phyloP scores from a whole-genome alignment of 768 basidiomycete species.

The Boletus insuetus region DNA sequence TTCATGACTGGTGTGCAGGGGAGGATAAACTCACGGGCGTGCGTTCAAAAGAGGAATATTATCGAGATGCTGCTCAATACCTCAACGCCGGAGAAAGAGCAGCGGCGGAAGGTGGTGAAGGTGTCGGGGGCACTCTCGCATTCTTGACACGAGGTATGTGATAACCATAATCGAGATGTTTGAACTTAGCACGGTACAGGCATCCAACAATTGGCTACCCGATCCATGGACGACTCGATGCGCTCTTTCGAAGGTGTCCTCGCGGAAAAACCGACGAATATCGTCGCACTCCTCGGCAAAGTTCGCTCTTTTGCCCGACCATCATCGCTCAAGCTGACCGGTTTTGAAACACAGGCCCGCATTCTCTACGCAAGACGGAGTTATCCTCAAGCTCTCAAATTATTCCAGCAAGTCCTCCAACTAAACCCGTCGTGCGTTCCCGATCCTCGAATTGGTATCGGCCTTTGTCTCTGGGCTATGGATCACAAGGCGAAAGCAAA shows the following conservation, averaged over 20 bases:
- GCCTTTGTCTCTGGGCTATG: constrained; percentile 89
- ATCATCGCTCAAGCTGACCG: background rate
- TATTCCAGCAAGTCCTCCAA: constrained; percentile 82
- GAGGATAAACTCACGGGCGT: constrained; percentile 61
- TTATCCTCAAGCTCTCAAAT: constrained; percentile 73
- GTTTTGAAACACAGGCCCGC: constrained; percentile 53
- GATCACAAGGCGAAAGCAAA: constrained; percentile 80
- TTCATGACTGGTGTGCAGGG: constrained; percentile 36
- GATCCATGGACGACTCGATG: constrained; percentile 79
- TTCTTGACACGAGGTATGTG: constrained; percentile 65
- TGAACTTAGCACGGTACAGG: constrained; percentile 41
- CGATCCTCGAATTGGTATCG: constrained; percentile 94
- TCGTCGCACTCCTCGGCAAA: constrained; percentile 87
- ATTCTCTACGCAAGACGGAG: constrained; percentile 79
- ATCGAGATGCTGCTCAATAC: constrained; percentile 64
- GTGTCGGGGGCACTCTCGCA: constrained; percentile 51
- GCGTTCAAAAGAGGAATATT: constrained; percentile 64
- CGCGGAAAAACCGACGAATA: constrained; percentile 74
- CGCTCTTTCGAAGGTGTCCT: constrained; percentile 81
- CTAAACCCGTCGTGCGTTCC: constrained; percentile 78
- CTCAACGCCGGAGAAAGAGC: constrained; percentile 61
- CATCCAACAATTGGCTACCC: constrained; percentile 76
- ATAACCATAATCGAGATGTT: background rate
- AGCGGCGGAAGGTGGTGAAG: constrained; percentile 57
- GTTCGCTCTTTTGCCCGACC: constrained; percentile 34